A percentile compares a stretch with the other conserved stretches of the same genome.
Conservation (phyloP, 2,329 filamentous ascomycete genomes). For the Pseudopyricularia cyperi region DNA sequence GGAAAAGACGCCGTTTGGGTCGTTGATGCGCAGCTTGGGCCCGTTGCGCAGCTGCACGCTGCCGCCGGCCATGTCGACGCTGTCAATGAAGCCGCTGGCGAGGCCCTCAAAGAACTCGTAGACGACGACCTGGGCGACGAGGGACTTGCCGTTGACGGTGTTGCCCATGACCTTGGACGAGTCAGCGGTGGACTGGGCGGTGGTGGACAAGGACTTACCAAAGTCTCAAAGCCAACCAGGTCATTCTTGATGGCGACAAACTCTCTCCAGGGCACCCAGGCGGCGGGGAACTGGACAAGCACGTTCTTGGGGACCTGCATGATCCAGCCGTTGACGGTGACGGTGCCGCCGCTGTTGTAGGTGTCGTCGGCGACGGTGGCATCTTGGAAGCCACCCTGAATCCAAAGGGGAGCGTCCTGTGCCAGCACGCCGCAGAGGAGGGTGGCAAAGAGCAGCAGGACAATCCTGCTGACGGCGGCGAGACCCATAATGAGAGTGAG, state of each 20-base stretch:
- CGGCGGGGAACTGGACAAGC: constrained; percentile 32
- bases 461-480: not conserved
- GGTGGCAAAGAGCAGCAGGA: not conserved
- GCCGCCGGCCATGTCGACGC: constrained; percentile 17
- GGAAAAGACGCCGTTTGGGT: constrained; percentile 30
- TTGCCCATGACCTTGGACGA: constrained; percentile 20
- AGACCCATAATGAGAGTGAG: not conserved
- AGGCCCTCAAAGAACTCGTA: constrained; percentile 21
- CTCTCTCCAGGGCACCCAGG: constrained; percentile 28
- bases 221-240: constrained; percentile 20
- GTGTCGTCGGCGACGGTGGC: constrained; percentile 17
- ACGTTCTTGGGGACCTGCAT: constrained; percentile 35
- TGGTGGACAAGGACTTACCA: constrained; percentile 11
- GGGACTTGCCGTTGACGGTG: constrained; percentile 17
- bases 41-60: constrained; percentile 20
- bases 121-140: constrained; percentile 19
- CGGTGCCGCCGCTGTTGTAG: constrained; percentile 30
- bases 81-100: constrained; percentile 21
- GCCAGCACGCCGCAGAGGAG: not conserved
- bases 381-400: constrained; percentile 19
- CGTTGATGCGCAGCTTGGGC: constrained; percentile 23
- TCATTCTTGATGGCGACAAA: constrained; percentile 17
- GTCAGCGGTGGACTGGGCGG: not conserved
- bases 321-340: constrained; percentile 28
- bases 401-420: constrained; percentile 16